Base-by-base conservation (phyloP, 495 filamentous ascomycete species). In the Massariosphaeria phaeospora region DNA sequence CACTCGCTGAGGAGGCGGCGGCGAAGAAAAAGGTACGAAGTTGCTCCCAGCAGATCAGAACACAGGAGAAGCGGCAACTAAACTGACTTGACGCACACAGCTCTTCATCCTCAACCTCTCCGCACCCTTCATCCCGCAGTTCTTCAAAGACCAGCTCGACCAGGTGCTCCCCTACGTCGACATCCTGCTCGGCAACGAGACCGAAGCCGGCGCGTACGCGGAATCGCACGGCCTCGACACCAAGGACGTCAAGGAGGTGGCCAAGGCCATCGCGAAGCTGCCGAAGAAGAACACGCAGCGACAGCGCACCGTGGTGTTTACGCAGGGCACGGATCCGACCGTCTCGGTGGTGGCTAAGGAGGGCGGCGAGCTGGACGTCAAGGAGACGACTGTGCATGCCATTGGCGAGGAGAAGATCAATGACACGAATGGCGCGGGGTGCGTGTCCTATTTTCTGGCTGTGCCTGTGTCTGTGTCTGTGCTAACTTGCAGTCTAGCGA, bases 121-220 rank as follows among this genome's bases (percentile, higher is more conserved):
- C 33, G 93, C 93, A 18, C 93, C 94, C 25, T 99, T 97, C 81
- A 94, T 99, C 60, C 74, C 86, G 31, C 84, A 91, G 70, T 95
- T 95, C 80, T 99, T 96, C 82, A 97, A 96, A 78, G 90, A 96
- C 17, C 88, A 82, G 52, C 79, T 99, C 33, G 89, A 93, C 72
- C 79, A 81, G 58, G 84, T 85, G 2, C 77, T 86, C 9, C 85
- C 84, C 18, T 97, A 95, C 81, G 91, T 87, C 76, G 93, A 99
- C 76, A 95, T 91, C 76, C 76, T 96, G 29, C 85, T 97, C 72
- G 93, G 91, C 57, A 99, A 99, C 73, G 94, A 97, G 83, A 86
- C 85, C 25, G 93, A 99, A 74, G 93, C 90, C 27, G 77, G 80
- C 59, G 74, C 87, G 46, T 97, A 90, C 72, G 84, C 94, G 45